Percentiles rank a stretch among this genome's conserved stretches.
These are phyloP conservation scores for Starmerella asiatica DNA, from an alignment of 805 yeast genomes.

Conservation along the genomic window DNA sequence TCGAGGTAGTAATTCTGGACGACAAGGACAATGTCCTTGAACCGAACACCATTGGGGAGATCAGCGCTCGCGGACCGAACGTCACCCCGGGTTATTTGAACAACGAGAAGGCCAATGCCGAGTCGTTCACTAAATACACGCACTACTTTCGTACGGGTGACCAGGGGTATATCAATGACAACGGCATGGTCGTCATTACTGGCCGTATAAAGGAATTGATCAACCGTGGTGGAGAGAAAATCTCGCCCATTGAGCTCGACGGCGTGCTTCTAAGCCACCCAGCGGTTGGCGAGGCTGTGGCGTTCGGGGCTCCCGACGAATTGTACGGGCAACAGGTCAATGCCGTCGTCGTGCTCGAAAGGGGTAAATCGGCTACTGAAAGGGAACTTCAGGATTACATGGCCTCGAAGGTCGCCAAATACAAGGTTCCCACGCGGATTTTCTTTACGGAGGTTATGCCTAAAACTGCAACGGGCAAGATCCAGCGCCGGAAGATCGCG, in stretches of 20 bases:
- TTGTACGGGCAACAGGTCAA: constrained; percentile 61
- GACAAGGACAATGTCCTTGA: constrained; percentile 35
- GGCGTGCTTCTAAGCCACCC: constrained; percentile 47
- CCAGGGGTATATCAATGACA: constrained; percentile 49
- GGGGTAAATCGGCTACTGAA: constrained; percentile 27
- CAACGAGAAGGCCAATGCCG: constrained; percentile 57
- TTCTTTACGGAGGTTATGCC: constrained; percentile 51
- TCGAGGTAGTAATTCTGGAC: constrained; percentile 45
- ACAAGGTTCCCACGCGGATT: constrained; percentile 47
- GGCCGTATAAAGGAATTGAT: constrained; percentile 64
- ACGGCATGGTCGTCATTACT: constrained; percentile 47
- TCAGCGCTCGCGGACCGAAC: constrained; percentile 51
- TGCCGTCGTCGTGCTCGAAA: constrained; percentile 50
- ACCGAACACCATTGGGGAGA: constrained; percentile 52
- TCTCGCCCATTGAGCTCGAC: constrained; percentile 60
- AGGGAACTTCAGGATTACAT: constrained; percentile 38
- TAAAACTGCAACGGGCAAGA: constrained; percentile 67
- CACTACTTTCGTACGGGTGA: constrained; percentile 65
- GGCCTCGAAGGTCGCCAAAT: constrained; percentile 36
- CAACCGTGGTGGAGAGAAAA: constrained; percentile 68
- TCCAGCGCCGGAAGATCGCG: constrained; percentile 54
- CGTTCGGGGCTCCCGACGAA: constrained; percentile 53
- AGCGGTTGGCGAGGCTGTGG: constrained; percentile 54
- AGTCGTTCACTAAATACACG: constrained; percentile 44
- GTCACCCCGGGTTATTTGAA: constrained; percentile 62